These are phyloP conservation scores for Paramecium pentaurelia DNA, from an alignment of 73 alveolate genomes.

Conservation along the genomic window DNA sequence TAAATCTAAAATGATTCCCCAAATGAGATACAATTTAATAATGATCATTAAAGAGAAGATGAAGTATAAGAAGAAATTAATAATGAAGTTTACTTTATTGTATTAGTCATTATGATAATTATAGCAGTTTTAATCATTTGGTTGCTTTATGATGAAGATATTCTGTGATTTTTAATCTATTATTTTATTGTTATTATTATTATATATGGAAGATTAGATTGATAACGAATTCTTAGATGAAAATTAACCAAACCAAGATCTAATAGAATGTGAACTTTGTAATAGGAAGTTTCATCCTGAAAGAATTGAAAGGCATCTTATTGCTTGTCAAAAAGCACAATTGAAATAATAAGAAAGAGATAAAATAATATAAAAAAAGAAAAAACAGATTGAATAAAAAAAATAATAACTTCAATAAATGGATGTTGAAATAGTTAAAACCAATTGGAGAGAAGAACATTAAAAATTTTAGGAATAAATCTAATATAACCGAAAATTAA, in stretches of 20 bases:
- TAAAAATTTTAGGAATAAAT: slow-evolving; percentile 23
- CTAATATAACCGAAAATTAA: slow-evolving; percentile 11
- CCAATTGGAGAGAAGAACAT: slow-evolving; percentile 52
- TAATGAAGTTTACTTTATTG: background rate
- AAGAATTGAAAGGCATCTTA: slow-evolving; percentile 1
- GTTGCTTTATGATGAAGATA: background rate
- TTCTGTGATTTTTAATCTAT: background rate
- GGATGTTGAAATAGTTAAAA: background rate
- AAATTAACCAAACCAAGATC: background rate
- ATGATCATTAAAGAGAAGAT: background rate
- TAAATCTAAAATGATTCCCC: background rate
- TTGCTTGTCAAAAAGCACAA: slow-evolving; percentile 19
- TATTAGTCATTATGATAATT: background rate
- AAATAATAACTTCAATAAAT: background rate
- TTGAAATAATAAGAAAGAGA: slow-evolving; percentile 18
- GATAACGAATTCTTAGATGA: background rate
- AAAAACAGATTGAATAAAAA: background rate
- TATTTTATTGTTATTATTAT: background rate
- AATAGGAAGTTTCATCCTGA: slow-evolving; percentile 37
- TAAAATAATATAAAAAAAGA: background rate
- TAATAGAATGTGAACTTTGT: background rate
- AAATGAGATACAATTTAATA: background rate
- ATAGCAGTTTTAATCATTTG: background rate
- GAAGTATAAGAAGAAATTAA: background rate
- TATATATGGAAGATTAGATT: background rate